Evolutionary conservation across 768 basidiomycete species (phyloP).

Genomic region (Udeniomyces megalosporus): DNA sequence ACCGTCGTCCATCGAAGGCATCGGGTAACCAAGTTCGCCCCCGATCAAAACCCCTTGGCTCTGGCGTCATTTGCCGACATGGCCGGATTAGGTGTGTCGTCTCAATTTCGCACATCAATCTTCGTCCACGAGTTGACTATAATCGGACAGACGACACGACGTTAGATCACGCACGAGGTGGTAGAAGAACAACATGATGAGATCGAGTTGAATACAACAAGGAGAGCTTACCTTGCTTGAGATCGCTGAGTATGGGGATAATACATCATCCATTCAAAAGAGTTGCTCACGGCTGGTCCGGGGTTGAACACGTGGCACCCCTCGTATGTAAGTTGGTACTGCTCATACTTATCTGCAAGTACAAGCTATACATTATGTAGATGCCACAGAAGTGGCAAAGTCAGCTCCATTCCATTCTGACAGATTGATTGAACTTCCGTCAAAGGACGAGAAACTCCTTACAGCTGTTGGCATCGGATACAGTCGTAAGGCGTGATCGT

Average conservation of each 20-base stretch:
- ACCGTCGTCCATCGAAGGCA: no score
- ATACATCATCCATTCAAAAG: slow-evolving; percentile 77
- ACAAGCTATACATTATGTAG: slow-evolving; percentile 44
- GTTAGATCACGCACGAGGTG: no score
- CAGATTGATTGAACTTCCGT: no score
- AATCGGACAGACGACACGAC: no score
- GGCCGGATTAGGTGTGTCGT: no score
- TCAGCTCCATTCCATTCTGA: not conserved
- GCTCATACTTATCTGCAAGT: slow-evolving; percentile 89
- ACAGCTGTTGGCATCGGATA: slow-evolving; percentile 90
- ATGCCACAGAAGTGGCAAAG: not conserved
- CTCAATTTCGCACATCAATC: no score
- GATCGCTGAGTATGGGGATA: slow-evolving; percentile 71
- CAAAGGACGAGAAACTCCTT: slow-evolving; percentile 25
- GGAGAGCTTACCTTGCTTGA: slow-evolving; percentile 13
- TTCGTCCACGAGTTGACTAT: no score
- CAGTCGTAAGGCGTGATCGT: slow-evolving; percentile 76
- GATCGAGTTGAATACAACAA: slow-evolving; percentile 1
- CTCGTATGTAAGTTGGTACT: slow-evolving; percentile 90
- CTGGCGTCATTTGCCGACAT: no score
- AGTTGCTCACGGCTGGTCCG: slow-evolving; percentile 69
- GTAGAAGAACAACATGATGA: no score
- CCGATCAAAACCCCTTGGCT: no score
- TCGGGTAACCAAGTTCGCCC: no score
- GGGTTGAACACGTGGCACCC: slow-evolving; percentile 99